Percentiles rank a stretch among this genome's conserved stretches.
Conservation (phyloP, 768 basidiomycete genomes). For the Suillus subaureus region DNA sequence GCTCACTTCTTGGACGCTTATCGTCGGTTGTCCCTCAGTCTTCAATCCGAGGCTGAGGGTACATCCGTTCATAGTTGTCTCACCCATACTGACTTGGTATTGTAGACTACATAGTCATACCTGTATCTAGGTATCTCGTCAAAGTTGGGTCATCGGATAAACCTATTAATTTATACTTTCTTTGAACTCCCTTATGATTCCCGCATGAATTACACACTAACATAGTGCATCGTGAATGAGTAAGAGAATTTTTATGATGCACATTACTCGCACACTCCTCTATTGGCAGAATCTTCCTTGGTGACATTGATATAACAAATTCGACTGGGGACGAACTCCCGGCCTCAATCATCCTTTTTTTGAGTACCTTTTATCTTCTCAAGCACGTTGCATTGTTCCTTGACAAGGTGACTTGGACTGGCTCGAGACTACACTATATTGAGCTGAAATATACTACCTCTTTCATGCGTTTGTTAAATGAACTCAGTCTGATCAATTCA, state of each 20-base stretch:
- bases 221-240: neutral
- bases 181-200: too few relatives aligned
- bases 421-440: neutral
- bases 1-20: too few relatives aligned
- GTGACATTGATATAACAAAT: neutral
- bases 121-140: too few relatives aligned
- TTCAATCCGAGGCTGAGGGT: too few relatives aligned
- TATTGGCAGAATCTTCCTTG: too few relatives aligned
- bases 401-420: neutral
- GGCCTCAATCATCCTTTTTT: too few relatives aligned
- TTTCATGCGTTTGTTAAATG: neutral
- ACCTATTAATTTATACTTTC: too few relatives aligned
- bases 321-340: neutral
- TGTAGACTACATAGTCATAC: too few relatives aligned
- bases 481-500: neutral
- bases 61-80: too few relatives aligned
- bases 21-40: too few relatives aligned
- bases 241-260: neutral
- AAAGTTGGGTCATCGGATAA: neutral
- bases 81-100: too few relatives aligned
- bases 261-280: neutral
- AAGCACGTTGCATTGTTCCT: neutral
- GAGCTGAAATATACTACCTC: neutral
- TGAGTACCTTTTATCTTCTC: neutral
- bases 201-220: too few relatives aligned